A percentile compares a stretch with the other conserved stretches of the same genome.
Conservation (phyloP, 2,329 filamentous ascomycete species). For the Pseudogymnoascus sp. region DNA sequence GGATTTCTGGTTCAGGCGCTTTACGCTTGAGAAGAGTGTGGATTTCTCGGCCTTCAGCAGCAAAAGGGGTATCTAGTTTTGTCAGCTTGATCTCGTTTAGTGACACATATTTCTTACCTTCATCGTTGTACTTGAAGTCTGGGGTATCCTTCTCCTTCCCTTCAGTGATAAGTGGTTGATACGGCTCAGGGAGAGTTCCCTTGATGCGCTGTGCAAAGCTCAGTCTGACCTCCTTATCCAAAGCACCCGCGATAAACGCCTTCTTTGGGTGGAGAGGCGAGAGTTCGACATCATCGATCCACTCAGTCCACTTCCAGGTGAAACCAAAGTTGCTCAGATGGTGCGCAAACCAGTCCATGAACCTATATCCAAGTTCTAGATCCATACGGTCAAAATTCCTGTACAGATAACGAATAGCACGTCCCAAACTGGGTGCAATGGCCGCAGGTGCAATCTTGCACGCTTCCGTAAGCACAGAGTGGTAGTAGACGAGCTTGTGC, state of each 20-base stretch:
- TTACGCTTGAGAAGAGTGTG: constrained; percentile 75
- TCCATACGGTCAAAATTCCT: constrained; percentile 76
- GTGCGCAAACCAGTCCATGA: constrained; percentile 96
- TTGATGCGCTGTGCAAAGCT: constrained; percentile 96
- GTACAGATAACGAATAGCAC: constrained; percentile 89
- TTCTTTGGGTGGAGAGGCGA: constrained; percentile 77
- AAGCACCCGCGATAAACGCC: constrained; percentile 80
- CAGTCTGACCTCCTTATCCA: constrained; percentile 94
- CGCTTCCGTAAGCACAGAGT: constrained; percentile 86
- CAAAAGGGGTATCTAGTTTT: constrained; percentile 61
- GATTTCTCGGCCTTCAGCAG: constrained; percentile 76
- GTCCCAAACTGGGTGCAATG: constrained; percentile 88
- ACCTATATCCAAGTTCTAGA: constrained; percentile 76
- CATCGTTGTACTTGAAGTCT: constrained; percentile 80
- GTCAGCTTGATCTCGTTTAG: constrained; percentile 13
- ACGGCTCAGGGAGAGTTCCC: constrained; percentile 80
- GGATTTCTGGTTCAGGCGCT: constrained; percentile 78
- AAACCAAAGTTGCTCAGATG: constrained; percentile 99
- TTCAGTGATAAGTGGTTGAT: constrained; percentile 71
- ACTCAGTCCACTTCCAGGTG: constrained; percentile 99
- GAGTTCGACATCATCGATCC: constrained; percentile 78
- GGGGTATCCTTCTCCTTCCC: constrained; percentile 95
- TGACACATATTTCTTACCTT: constrained; percentile 46
- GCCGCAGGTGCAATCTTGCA: constrained; percentile 94
- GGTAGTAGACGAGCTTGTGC: constrained; percentile 95